Conservation (phyloP, 805 yeast genomes). For the Wickerhamomyces silvicola region DNA sequence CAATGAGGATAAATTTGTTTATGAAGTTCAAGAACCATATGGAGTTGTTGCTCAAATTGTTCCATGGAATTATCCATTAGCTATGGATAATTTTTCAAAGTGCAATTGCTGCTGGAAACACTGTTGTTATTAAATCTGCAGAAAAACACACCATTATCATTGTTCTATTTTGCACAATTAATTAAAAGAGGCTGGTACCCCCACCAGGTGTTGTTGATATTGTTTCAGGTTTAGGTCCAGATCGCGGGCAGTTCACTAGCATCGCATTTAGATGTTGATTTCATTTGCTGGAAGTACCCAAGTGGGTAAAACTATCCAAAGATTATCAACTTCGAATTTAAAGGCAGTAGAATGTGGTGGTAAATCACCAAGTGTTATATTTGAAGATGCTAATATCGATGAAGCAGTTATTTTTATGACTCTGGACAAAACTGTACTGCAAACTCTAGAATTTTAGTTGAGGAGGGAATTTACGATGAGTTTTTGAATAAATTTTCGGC, state of each 20-base stretch:
- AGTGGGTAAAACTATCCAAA: slow-evolving; percentile 61
- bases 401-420: slow-evolving; percentile 59
- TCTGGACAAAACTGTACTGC: slow-evolving; percentile 68
- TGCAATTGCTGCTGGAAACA: slow-evolving; percentile 71
- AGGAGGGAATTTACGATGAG: slow-evolving; percentile 48
- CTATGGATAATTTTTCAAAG: slow-evolving; percentile 73
- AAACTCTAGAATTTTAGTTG: slow-evolving; percentile 55
- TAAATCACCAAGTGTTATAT: slow-evolving; percentile 57
- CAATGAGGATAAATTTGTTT: slow-evolving; percentile 59
- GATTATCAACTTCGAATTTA: slow-evolving; percentile 52
- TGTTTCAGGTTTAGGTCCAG: slow-evolving; percentile 63
- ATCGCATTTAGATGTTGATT: slow-evolving; percentile 48
- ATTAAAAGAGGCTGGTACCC: slow-evolving; percentile 64
- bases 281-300: slow-evolving; percentile 64
- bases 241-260: slow-evolving; percentile 67
- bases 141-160: slow-evolving; percentile 71
- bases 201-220: slow-evolving; percentile 75
- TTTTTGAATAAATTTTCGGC: slow-evolving; percentile 39
- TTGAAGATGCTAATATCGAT: slow-evolving; percentile 57
- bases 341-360: slow-evolving; percentile 73
- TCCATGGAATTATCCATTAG: slow-evolving; percentile 82
- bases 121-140: slow-evolving; percentile 67
- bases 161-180: slow-evolving; percentile 55
- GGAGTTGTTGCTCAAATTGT: slow-evolving; percentile 80
- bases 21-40: slow-evolving; percentile 65